Conservation (phyloP, 768 basidiomycete species). For the Lactarius sp. region DNA sequence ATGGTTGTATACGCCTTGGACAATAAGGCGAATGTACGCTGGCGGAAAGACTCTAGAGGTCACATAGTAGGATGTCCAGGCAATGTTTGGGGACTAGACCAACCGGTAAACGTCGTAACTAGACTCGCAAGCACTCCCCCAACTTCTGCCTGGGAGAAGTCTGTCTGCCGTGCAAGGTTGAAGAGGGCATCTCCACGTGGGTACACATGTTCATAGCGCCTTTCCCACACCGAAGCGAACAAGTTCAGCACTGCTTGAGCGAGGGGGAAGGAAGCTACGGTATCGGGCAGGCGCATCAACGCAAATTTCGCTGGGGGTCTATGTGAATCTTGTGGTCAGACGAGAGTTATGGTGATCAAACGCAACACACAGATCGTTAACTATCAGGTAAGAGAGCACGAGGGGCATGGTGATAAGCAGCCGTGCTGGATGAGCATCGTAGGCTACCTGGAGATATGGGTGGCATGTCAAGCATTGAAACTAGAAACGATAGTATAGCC, state of each 20-base stretch:
- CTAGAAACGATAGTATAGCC: neutral
- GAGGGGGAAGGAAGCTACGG: conserved; percentile 41
- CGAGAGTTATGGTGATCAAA: neutral
- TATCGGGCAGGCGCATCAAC: conserved; percentile 50
- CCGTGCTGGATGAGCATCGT: conserved; percentile 28
- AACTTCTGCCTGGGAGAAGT: conserved; percentile 45
- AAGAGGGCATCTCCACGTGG: conserved; percentile 41
- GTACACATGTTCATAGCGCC: conserved; percentile 55
- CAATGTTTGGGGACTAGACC: neutral
- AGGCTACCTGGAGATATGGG: conserved; percentile 22
- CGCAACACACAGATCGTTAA: conserved; percentile 53
- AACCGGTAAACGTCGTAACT: conserved; percentile 49
- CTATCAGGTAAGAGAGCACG: conserved; percentile 59
- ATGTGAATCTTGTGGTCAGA: conserved; percentile 9
- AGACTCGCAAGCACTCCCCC: conserved; percentile 42
- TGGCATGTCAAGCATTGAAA: conserved; percentile 2
- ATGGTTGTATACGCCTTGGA: conserved; percentile 64
- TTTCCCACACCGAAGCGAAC: conserved; percentile 46
- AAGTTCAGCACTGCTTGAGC: conserved; percentile 45
- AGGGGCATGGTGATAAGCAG: conserved; percentile 55
- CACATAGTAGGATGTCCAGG: neutral
- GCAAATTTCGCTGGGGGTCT: conserved; percentile 60
- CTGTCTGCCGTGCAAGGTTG: conserved; percentile 39
- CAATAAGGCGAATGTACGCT: conserved; percentile 49
- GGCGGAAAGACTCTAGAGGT: conserved; percentile 51